phyloP scores from a whole-genome alignment of 2,329 filamentous ascomycete species.

The Fonsecaea monophora region DNA sequence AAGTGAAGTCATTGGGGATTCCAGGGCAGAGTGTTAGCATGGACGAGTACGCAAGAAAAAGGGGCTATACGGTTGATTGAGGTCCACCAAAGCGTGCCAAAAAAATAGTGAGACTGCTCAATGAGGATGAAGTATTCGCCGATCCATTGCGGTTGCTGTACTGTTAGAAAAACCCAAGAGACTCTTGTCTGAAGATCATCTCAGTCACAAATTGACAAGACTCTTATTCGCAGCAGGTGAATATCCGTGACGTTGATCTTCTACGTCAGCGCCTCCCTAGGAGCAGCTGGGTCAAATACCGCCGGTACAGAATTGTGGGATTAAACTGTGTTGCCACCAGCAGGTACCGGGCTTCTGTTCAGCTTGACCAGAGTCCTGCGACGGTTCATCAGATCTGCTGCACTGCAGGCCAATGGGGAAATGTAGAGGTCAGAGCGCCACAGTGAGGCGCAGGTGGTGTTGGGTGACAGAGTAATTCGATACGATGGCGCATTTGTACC shows the following conservation, averaged over 20 bases:
- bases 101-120: neutral
- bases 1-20: neutral
- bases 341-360: neutral
- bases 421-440: conserved; percentile 11
- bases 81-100: neutral
- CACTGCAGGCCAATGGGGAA: neutral
- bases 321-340: conserved; percentile 8
- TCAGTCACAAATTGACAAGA: neutral
- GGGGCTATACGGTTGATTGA: neutral
- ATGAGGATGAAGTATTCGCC: neutral
- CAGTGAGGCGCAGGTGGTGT: conserved; percentile 23
- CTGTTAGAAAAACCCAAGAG: neutral
- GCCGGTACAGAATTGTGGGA: neutral
- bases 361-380: neutral
- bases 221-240: neutral
- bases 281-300: neutral
- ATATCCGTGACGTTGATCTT: neutral
- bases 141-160: neutral
- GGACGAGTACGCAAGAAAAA: neutral
- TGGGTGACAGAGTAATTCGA: neutral
- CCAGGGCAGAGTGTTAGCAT: neutral
- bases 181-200: neutral
- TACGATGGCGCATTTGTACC: no score
- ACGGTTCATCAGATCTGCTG: neutral
- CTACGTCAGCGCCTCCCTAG: neutral